Conservation (phyloP, 352 stramenopile species). For the Ophiocytium majus region DNA sequence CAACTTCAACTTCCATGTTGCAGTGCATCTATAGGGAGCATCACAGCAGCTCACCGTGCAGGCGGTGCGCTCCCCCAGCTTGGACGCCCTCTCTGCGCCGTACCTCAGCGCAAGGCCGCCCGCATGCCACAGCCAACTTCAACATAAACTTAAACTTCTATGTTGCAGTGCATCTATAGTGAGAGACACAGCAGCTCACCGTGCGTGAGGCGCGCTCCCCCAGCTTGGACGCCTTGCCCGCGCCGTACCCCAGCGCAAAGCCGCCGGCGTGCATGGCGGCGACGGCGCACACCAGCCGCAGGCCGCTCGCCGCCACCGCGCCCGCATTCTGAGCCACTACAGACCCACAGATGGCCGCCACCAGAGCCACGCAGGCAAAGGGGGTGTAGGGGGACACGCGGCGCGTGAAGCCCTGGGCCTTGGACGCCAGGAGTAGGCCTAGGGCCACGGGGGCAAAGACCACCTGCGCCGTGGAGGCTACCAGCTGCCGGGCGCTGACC, state of each 20-base stretch:
- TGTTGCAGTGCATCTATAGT: neutral
- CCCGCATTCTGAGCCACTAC: conserved; percentile 68
- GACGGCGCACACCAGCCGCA: conserved; percentile 31
- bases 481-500: conserved; percentile 54
- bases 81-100: conserved; percentile 53
- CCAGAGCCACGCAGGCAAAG: conserved; percentile 62
- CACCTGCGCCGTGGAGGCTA: conserved; percentile 56
- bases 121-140: too few relatives aligned
- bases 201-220: conserved; percentile 35
- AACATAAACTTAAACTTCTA: conserved; percentile 2
- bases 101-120: conserved; percentile 66
- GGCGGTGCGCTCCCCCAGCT: conserved; percentile 29
- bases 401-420: conserved; percentile 60
- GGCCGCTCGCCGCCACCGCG: conserved; percentile 54
- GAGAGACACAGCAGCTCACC: conserved; percentile 27
- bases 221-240: conserved; percentile 53
- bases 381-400: conserved; percentile 65
- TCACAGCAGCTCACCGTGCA: conserved; percentile 41
- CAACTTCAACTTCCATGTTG: neutral
- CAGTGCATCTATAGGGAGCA: neutral
- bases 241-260: conserved; percentile 67
- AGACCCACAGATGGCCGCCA: conserved; percentile 70
- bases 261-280: conserved; percentile 28
- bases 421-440: conserved; percentile 68
- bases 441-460: conserved; percentile 67